Evolutionary conservation across 1,139 yeast species (phyloP), one percentile per base, ranked within the genome.

Genomic region (Kodamaea plutei): DNA sequence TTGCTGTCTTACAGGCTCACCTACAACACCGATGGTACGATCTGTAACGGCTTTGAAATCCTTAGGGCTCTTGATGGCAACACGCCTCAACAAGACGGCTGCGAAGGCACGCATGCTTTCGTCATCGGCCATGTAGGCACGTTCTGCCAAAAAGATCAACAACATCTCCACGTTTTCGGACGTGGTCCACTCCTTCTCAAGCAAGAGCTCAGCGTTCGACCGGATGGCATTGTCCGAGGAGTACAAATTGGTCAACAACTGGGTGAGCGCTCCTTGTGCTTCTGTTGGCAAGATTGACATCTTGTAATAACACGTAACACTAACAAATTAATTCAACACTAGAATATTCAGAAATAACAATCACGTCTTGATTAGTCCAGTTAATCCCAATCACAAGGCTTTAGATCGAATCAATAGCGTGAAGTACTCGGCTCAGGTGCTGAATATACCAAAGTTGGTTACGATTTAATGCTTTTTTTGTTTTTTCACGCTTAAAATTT

Each of bases 41-140:
- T 87, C 84, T 23, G 84, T 74, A 33, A 80, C 81, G 25, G 78
- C 70, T 13, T 73, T 61, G 48, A 69, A 58, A 48, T 73, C 76
- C 40, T 72, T 73, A 4, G 93, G 89, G 2, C 87, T 75, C 48
- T 84, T 82, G 35, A 84, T 74, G 10, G 95, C 88, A 40, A 87
- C 74, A 49, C 96, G 76, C 58, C 98, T 75, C 53, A 91, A 85
- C 40, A 91, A 62, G 19, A 91, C 96, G 2, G 97, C 95, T 11
- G 89, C 66, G 52, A 85, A 84, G 0, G 88, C 72, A 39, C 74
- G 61, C 26, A 70, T 61, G 15, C 69, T 64, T 30, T 76, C 82
- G 35, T 65, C 64, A 4, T 70, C 65, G 9, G 88, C 82, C 9
- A 58, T 56, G 12, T 79, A 68, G 2, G 95, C 79, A 49, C 83